Percentiles rank a stretch among this genome's conserved stretches.
Evolutionary conservation across 129 eudicot species (phyloP).

Genomic region (Heracleum sosnowskyi): DNA sequence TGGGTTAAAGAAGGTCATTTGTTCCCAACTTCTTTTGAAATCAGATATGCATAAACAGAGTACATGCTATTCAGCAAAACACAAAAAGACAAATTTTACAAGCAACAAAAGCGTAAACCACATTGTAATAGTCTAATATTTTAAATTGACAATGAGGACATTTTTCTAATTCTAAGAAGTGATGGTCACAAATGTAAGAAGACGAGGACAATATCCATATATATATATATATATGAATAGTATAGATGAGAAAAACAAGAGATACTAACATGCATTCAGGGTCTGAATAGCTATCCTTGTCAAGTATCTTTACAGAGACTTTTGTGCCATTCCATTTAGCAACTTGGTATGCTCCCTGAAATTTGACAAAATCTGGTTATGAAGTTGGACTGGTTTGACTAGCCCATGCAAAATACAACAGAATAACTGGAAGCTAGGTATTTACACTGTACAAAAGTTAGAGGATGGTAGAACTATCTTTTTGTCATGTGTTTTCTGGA

Average conservation of each 20-base stretch:
- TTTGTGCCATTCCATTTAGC: constrained; percentile 98
- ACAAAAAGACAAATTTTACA: neutral
- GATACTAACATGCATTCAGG: constrained; percentile 53
- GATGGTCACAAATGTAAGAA: neutral
- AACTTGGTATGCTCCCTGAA: constrained; percentile 73
- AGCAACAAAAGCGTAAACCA: neutral
- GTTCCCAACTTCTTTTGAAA: neutral
- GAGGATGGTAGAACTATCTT: neutral
- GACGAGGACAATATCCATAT: neutral
- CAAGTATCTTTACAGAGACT: constrained; percentile 94
- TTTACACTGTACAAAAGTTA: neutral
- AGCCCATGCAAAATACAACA: neutral
- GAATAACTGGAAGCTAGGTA: neutral
- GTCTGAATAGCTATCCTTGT: constrained; percentile 70
- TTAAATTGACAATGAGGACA: neutral
- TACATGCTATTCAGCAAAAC: neutral
- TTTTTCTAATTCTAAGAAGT: neutral
- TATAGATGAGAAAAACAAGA: neutral
- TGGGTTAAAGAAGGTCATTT: neutral
- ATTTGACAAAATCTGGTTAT: neutral
- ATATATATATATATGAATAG: neutral
- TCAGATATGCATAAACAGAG: neutral
- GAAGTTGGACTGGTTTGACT: neutral
- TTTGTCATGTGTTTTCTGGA: neutral
- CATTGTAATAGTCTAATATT: neutral